A percentile compares a stretch with the other conserved stretches of the same genome.
Evolutionary conservation across 2,329 filamentous ascomycete genomes (phyloP).

Genomic region (Cryphonectria nitschkei): DNA sequence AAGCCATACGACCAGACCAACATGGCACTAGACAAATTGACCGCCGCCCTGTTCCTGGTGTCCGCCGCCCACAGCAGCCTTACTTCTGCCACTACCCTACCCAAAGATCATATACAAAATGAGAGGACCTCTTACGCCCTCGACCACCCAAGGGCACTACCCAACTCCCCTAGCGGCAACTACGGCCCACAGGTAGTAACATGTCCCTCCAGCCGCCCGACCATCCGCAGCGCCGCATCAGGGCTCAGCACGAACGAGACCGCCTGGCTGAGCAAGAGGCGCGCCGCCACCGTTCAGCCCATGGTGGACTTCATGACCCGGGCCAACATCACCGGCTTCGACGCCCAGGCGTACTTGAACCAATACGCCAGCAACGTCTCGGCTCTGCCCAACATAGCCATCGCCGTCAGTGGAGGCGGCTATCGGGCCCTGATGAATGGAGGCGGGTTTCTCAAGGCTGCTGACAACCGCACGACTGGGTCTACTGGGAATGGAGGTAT

Average conservation of each 20-base stretch:
- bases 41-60: slow-evolving; percentile 11
- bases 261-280: slow-evolving; percentile 72
- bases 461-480: slow-evolving; percentile 71
- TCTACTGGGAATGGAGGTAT: slow-evolving; percentile 68
- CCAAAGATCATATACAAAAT: not conserved
- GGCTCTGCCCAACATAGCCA: slow-evolving; percentile 63
- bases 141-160: slow-evolving; percentile 38
- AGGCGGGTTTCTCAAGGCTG: slow-evolving; percentile 77
- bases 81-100: slow-evolving; percentile 9
- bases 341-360: slow-evolving; percentile 74
- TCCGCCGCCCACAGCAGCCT: slow-evolving; percentile 11
- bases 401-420: slow-evolving; percentile 82
- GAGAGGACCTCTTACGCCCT: slow-evolving; percentile 13
- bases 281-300: slow-evolving; percentile 73
- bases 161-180: slow-evolving; percentile 53
- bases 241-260: slow-evolving; percentile 70
- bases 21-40: slow-evolving; percentile 13
- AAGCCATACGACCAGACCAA: not conserved
- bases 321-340: slow-evolving; percentile 76
- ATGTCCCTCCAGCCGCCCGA: slow-evolving; percentile 72
- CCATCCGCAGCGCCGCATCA: slow-evolving; percentile 63
- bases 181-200: slow-evolving; percentile 72
- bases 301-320: slow-evolving; percentile 74
- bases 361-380: slow-evolving; percentile 63
- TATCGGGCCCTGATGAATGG: slow-evolving; percentile 87